Evolutionary conservation across 202 grass and related monocot species (phyloP).

Genomic region (Dendrocalamus latiflorus): DNA sequence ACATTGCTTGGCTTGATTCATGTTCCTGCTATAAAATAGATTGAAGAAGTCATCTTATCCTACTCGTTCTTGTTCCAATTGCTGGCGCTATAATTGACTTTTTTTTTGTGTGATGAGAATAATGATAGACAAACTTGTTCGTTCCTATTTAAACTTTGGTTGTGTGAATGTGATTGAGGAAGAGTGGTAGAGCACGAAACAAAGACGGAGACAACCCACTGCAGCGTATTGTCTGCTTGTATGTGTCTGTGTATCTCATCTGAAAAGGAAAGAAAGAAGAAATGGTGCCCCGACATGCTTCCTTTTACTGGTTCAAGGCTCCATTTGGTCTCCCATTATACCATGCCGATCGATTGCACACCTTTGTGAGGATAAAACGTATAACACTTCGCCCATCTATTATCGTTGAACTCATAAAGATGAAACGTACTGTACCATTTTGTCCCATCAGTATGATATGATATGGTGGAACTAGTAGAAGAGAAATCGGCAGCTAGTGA

Average conservation of each 20-base stretch:
- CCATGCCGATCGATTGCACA: not conserved
- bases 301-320: not conserved
- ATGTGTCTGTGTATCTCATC: not conserved
- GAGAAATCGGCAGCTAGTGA: not conserved
- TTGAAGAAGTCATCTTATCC: conserved; percentile 5
- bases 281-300: not conserved
- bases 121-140: not conserved
- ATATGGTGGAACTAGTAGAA: not conserved
- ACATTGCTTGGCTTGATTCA: not conserved
- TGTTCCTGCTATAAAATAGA: not conserved
- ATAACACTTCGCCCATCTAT: not conserved
- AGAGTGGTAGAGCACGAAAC: conserved; percentile 7
- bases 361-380: not conserved
- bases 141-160: not conserved
- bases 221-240: not conserved
- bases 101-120: not conserved
- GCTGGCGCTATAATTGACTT: conserved; percentile 7
- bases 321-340: not conserved
- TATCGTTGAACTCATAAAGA: not conserved
- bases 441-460: not conserved
- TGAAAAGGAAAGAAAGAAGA: not conserved
- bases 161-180: not conserved
- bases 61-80: not conserved
- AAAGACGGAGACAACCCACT: not conserved
- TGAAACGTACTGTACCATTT: not conserved